Base-by-base conservation (phyloP, 768 basidiomycete species). In the Tulasnella sp. region DNA sequence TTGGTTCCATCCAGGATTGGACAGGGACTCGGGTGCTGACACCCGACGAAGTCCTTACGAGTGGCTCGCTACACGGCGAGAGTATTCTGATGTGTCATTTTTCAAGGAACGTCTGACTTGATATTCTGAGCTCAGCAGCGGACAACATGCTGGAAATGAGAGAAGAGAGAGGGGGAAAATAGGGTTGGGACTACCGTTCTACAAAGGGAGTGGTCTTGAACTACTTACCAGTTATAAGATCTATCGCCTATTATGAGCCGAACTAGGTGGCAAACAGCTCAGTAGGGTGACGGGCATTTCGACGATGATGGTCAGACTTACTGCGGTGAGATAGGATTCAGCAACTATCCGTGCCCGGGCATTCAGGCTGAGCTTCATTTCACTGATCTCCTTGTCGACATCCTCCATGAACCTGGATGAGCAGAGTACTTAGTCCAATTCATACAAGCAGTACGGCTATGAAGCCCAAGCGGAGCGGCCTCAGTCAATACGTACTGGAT, bases 301-400 rank as follows among this genome's bases (percentile, higher is more conserved):
- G 71, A 72, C 9, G 40, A 18, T 44, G 44, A 44, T 19, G 9
- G 31, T 72, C 21, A 74, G 75, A 86, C 95, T 85, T 85, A 96
- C 96, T n/a, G 94, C 93, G 79, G 91, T 91, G 83, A 99, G 88
- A 86, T 98, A 99, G 18, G 95, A 96, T 86, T 99, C 98, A 52
- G 98, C 98, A 38, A 99, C 97, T 78, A 94, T 98, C 85, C 98
- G 94, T 0, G 97, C 96, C 78, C 98, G 90, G 27, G 96, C 96
- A 84, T 99, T 99, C 81, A 99, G 88, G 83, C 93, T 95, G 19
- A 99, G 91, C 85, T 99, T 99, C 95, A 98, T 99, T 86, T 99
- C 98, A 80, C 96, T 98, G 84, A 99, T 98, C 86, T 99, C 98
- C 86, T 94, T 96, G 86, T 99, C 98, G 0, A 99, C 98, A 83